Conservation (phyloP, 495 filamentous ascomycete genomes). For the Penicillium antarcticum region DNA sequence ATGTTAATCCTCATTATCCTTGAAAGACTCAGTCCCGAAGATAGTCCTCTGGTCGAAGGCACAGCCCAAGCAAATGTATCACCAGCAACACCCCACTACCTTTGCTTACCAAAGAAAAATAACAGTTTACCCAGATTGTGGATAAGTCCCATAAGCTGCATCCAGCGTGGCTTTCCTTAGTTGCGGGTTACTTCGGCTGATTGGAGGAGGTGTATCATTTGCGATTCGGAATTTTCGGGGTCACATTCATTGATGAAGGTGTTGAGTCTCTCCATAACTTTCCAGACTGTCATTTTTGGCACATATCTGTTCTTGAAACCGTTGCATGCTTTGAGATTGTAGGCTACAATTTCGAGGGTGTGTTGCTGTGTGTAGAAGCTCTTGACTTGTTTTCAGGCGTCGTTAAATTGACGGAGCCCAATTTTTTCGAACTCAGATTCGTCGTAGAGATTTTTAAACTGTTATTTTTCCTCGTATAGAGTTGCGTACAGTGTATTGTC, state of each 20-base stretch:
- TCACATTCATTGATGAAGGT: slow-evolving; percentile 85
- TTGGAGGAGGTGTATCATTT: slow-evolving; percentile 86
- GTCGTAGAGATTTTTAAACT: slow-evolving; percentile 57
- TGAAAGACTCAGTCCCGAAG: slow-evolving; percentile 69
- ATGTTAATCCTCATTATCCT: slow-evolving; percentile 62
- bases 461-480: too few relatives aligned
- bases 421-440: slow-evolving; percentile 64
- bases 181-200: slow-evolving; percentile 81
- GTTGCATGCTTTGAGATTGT: slow-evolving; percentile 74
- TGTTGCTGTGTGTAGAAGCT: slow-evolving; percentile 83
- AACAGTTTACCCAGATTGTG: slow-evolving; percentile 91
- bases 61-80: slow-evolving; percentile 88
- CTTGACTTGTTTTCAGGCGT: slow-evolving; percentile 75
- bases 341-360: slow-evolving; percentile 77
- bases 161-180: slow-evolving; percentile 89
- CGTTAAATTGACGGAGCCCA: slow-evolving; percentile 74
- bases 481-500: too few relatives aligned
- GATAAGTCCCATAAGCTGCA: slow-evolving; percentile 82
- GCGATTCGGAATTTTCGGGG: slow-evolving; percentile 80
- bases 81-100: slow-evolving; percentile 91
- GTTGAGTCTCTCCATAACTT: slow-evolving; percentile 87
- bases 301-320: slow-evolving; percentile 62
- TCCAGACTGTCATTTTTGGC: slow-evolving; percentile 78
- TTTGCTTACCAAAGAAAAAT: slow-evolving; percentile 75
- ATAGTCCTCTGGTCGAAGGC: slow-evolving; percentile 73